A percentile compares a stretch with the other conserved stretches of the same genome.
These are phyloP conservation scores for Toxoplasma gondii DNA, from an alignment of 169 alveolate species.

Conservation along the genomic window DNA sequence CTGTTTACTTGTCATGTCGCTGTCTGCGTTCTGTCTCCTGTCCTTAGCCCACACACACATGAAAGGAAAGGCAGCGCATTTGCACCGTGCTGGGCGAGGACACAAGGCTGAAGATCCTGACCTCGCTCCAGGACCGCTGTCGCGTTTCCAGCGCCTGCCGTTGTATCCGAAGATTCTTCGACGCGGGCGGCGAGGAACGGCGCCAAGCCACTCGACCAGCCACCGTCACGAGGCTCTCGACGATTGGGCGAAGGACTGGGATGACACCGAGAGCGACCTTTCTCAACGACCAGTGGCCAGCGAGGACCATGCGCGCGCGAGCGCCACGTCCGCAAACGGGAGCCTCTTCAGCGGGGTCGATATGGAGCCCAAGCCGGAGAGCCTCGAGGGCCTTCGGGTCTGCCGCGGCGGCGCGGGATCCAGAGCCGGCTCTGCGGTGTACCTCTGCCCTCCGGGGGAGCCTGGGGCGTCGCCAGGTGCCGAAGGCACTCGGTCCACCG, in stretches of 20 bases:
- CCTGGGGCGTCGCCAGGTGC: neutral
- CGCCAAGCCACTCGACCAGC: neutral
- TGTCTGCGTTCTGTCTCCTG: too few species aligned
- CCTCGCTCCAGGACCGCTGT: neutral
- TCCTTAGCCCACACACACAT: neutral
- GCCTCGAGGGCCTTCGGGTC: neutral
- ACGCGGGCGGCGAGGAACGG: neutral
- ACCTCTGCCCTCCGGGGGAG: neutral
- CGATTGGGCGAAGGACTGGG: neutral
- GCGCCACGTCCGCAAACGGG: neutral
- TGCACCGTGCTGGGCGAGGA: constrained; percentile 1
- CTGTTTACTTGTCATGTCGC: too few species aligned
- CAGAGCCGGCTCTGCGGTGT: neutral
- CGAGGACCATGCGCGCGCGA: neutral
- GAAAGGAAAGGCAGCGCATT: constrained; percentile 11
- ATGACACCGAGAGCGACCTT: neutral
- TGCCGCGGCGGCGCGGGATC: neutral
- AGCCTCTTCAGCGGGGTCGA: neutral
- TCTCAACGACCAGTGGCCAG: neutral
- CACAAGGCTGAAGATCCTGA: neutral
- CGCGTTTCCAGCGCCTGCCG: constrained; percentile 10
- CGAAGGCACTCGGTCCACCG: neutral
- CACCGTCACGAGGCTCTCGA: neutral
- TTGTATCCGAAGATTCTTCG: neutral
- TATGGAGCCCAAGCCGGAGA: neutral